phyloP scores from a whole-genome alignment of 441 rosid genomes.

The Adansonia grandidieri region DNA sequence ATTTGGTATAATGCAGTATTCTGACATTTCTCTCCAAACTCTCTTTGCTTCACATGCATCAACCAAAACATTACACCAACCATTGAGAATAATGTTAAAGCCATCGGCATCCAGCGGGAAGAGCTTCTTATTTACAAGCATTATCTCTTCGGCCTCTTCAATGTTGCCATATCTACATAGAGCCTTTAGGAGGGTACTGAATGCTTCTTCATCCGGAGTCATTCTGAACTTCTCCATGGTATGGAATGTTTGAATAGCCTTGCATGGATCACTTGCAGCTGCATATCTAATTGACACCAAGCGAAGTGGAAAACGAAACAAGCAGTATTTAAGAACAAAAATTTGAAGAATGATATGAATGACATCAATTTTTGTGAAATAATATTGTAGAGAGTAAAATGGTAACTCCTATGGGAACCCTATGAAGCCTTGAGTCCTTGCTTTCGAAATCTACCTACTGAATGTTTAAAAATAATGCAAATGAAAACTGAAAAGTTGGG shows the following conservation, averaged over 20 bases:
- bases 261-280: slow-evolving; percentile 72
- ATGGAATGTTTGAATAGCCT: slow-evolving; percentile 69
- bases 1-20: slow-evolving; percentile 64
- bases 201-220: slow-evolving; percentile 78
- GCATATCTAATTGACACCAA: slow-evolving; percentile 58
- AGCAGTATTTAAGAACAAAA: slow-evolving; percentile 7
- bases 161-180: slow-evolving; percentile 77
- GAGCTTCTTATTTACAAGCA: slow-evolving; percentile 75
- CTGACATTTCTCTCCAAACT: slow-evolving; percentile 83
- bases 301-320: neutral
- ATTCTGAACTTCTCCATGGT: slow-evolving; percentile 78
- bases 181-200: slow-evolving; percentile 48
- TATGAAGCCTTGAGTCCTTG: neutral
- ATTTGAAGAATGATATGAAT: slow-evolving; percentile 3
- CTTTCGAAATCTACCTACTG: neutral
- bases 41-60: slow-evolving; percentile 83
- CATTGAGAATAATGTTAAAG: slow-evolving; percentile 75
- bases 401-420: neutral
- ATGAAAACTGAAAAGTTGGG: neutral
- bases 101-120: slow-evolving; percentile 64
- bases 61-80: slow-evolving; percentile 71
- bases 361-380: neutral
- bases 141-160: slow-evolving; percentile 90
- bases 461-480: neutral
- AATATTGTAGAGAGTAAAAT: neutral